Base-by-base conservation (phyloP, 495 filamentous ascomycete genomes). In the Neurospora sublineolata region DNA sequence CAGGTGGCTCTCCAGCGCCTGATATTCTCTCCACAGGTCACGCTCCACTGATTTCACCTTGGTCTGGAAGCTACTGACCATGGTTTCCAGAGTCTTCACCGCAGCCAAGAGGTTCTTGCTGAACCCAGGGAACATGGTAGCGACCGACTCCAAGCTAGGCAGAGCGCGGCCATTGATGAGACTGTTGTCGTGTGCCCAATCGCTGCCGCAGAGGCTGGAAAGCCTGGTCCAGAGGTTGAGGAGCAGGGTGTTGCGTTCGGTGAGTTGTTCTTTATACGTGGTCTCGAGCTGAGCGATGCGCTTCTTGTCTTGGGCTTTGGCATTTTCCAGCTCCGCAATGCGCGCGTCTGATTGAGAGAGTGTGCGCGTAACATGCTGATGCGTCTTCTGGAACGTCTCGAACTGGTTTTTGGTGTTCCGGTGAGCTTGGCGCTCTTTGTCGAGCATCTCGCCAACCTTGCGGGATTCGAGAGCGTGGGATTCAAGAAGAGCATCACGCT, bases 401-500 rank as follows among this genome's bases (percentile, higher is more conserved):
- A 94, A 93, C 44, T 94, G 89, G 72, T 91, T 86, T 77, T 93
- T 94, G 73, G 95, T 93, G 69, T 91, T 90, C 44, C 91, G 89
- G 71, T 95, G 93, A 68, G 88, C 89, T 75, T 92, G 88, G 39
- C 93, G 89, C 81, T 99, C 95, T 70, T 94, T 94, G 37, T 99
- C 95, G 37, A 98, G 89, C 64, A 97, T 84, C 69, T 98, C 94
- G 7, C 89, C 88, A 37, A 98, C 83, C 76, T 94, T 94, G 68
- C 91, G 87, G 38, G 88, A 91, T 77, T 99, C 95, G 52, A 97
- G 89, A 0, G 89, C 92, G 75, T 94, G 89, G 68, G 88, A 92
- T 81, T 99, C 95, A 18, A 99, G 87, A n/a, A 97, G 85, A 37
- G 87, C 86, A 74, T 98, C 94, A n/a, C 95, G 92, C 76, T 95